Conservation (phyloP, 768 basidiomycete genomes). For the Kwoniella pini region DNA sequence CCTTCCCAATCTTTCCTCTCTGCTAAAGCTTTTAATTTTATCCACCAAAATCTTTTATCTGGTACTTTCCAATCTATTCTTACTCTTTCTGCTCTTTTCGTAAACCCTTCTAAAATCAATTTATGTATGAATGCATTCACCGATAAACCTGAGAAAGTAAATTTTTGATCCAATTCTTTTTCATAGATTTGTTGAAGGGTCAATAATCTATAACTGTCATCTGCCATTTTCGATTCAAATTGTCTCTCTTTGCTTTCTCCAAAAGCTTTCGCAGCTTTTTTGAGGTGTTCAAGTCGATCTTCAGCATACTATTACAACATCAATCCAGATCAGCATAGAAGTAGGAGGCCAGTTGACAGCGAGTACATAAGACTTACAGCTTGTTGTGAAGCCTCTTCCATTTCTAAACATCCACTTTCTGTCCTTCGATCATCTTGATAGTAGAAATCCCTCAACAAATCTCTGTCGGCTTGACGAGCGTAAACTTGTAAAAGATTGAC, state of each 20-base stretch:
- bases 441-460: constrained; percentile 92
- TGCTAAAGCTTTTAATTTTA: constrained; percentile 81
- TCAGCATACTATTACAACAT: constrained; percentile 2
- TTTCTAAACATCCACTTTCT: constrained; percentile 83
- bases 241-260: constrained; percentile 86
- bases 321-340: no score
- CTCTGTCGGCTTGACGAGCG: constrained; percentile 82
- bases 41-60: constrained; percentile 94
- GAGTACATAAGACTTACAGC: constrained; percentile 59
- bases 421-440: constrained; percentile 95
- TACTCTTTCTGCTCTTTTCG: constrained; percentile 85
- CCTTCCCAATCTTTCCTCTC: constrained; percentile 79
- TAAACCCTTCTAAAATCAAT: constrained; percentile 74
- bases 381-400: constrained; percentile 76
- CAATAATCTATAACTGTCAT: constrained; percentile 75
- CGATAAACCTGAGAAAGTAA: constrained; percentile 77
- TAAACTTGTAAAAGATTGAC: constrained; percentile 83
- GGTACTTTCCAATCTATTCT: constrained; percentile 89
- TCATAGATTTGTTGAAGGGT: constrained; percentile 82
- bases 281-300: constrained; percentile 70
- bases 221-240: constrained; percentile 97
- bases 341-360: no score
- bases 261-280: constrained; percentile 87
- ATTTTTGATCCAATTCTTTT: constrained; percentile 75
- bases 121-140: constrained; percentile 81